A percentile compares a stretch with the other conserved stretches of the same genome.
These are phyloP conservation scores for Phytophthora foliorum DNA, from an alignment of 352 stramenopile species.

Conservation along the genomic window DNA sequence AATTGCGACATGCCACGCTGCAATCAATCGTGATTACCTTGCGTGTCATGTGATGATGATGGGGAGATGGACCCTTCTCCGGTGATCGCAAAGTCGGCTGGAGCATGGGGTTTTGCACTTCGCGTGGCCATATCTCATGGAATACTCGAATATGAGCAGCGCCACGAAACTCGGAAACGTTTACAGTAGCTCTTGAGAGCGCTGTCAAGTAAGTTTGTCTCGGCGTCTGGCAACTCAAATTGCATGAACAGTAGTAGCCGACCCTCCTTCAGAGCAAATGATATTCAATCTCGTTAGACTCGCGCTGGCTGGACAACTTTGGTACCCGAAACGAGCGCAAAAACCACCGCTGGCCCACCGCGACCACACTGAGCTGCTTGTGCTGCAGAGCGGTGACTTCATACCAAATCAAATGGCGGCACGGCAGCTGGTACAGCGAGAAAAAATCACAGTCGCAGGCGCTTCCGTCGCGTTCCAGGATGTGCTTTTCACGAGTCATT, in stretches of 20 bases:
- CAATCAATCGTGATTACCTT: conserved; percentile 21
- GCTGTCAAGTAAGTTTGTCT: too few relatives aligned
- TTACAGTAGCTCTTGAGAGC: too few relatives aligned
- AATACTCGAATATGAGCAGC: too few relatives aligned
- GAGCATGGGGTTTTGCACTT: too few relatives aligned
- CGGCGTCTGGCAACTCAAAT: too few relatives aligned
- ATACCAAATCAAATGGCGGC: conserved; percentile 82
- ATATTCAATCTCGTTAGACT: conserved; percentile 85
- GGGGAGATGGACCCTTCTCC: conserved; percentile 3
- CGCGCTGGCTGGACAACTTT: conserved; percentile 62
- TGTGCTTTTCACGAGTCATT: conserved; percentile 66
- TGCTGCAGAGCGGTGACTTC: conserved; percentile 69
- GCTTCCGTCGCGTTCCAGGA: conserved; percentile 67
- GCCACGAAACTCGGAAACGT: too few relatives aligned
- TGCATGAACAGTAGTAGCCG: too few relatives aligned
- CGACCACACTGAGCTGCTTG: conserved; percentile 73
- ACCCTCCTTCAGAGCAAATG: conserved; percentile 66
- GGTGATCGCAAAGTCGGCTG: conserved; percentile 11
- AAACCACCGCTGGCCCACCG: conserved; percentile 70
- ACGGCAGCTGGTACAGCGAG: conserved; percentile 69
- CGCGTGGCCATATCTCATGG: too few relatives aligned
- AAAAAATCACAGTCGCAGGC: conserved; percentile 78
- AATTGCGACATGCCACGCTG: conserved; percentile 5
- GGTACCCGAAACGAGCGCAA: conserved; percentile 74
- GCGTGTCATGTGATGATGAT: conserved; percentile 8